These are phyloP conservation scores for Diaporthe destruens DNA, from an alignment of 2,329 filamentous ascomycete species.

Conservation along the genomic window DNA sequence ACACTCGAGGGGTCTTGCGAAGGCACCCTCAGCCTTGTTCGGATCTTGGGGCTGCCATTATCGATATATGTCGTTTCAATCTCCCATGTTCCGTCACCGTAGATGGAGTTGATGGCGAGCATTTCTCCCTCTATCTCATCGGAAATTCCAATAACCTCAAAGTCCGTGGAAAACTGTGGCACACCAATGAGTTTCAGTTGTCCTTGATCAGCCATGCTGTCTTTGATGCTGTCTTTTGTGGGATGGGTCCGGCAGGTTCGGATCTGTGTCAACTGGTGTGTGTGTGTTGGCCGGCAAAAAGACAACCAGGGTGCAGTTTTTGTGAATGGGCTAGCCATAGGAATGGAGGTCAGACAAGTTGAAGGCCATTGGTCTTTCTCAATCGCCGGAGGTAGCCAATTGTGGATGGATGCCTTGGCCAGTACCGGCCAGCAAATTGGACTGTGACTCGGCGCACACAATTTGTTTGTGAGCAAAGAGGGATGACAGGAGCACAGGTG, in stretches of 20 bases:
- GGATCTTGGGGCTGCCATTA: slow-evolving; percentile 6
- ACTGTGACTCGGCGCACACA: background rate
- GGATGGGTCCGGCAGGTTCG: background rate
- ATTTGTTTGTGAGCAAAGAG: background rate
- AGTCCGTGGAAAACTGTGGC: background rate
- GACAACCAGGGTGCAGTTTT: background rate
- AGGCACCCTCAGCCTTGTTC: slow-evolving; percentile 7
- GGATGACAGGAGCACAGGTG: too few species aligned
- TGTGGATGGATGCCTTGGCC: background rate
- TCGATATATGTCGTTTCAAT: slow-evolving; percentile 14
- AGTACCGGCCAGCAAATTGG: background rate
- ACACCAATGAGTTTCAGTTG: background rate
- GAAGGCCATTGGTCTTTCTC: background rate
- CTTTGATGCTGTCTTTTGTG: background rate
- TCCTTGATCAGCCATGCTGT: background rate
- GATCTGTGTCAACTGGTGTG: too few species aligned
- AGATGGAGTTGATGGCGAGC: slow-evolving; percentile 16
- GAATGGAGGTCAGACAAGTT: background rate
- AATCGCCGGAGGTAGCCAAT: background rate
- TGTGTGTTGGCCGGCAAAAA: background rate
- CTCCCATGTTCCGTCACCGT: slow-evolving; percentile 1
- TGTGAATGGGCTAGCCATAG: background rate
- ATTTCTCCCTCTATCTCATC: slow-evolving; percentile 8
- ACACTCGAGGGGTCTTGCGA: background rate
- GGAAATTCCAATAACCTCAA: background rate